phyloP scores from a whole-genome alignment of 805 yeast species.

The Pichia eremophila region DNA sequence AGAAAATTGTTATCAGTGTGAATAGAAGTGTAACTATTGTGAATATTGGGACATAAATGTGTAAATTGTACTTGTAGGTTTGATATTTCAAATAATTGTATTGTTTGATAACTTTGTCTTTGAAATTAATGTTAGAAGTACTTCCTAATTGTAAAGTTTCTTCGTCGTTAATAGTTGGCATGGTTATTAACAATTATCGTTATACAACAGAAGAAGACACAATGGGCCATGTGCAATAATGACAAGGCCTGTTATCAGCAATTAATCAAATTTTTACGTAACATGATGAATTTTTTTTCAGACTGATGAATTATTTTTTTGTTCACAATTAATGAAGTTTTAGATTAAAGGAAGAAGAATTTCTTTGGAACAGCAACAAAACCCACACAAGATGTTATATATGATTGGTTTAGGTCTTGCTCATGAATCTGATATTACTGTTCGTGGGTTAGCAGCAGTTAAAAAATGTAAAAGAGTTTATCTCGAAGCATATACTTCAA shows the following conservation, averaged over 20 bases:
- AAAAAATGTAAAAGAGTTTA: slow-evolving; percentile 83
- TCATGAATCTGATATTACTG: slow-evolving; percentile 83
- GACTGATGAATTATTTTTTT: too few species aligned
- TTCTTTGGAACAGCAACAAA: not conserved
- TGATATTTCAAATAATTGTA: not conserved
- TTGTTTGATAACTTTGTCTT: not conserved
- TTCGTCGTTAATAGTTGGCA: not conserved
- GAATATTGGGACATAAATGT: slow-evolving; percentile 20
- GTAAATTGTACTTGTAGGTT: slow-evolving; percentile 11
- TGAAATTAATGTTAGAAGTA: not conserved
- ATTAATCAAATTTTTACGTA: too few species aligned
- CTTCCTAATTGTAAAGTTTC: slow-evolving; percentile 12
- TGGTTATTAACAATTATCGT: not conserved
- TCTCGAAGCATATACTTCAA: slow-evolving; percentile 90
- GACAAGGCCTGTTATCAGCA: too few species aligned
- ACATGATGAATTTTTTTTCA: too few species aligned
- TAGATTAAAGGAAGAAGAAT: too few species aligned
- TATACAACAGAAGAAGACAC: too few species aligned
- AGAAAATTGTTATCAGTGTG: slow-evolving; percentile 8
- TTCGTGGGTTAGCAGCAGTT: slow-evolving; percentile 83
- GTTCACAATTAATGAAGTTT: too few species aligned
- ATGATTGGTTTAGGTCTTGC: slow-evolving; percentile 88
- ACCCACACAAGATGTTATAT: slow-evolving; percentile 54
- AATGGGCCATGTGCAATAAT: too few species aligned
- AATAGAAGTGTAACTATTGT: slow-evolving; percentile 10